Evolutionary conservation across 2,329 filamentous ascomycete genomes (phyloP).

Genomic region (Clarireedia hainanense): DNA sequence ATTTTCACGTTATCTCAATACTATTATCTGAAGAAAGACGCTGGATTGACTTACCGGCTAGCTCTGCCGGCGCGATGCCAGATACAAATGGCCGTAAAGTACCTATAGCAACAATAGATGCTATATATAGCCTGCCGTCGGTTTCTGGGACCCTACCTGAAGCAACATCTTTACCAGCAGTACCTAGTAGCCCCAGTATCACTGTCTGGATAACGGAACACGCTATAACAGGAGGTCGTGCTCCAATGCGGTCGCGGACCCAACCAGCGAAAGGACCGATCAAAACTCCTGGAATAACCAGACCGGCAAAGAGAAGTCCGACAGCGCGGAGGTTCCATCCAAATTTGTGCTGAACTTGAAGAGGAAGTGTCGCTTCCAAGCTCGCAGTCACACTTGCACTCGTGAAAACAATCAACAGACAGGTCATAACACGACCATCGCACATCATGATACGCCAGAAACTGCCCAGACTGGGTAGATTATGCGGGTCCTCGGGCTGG

Average conservation of each 20-base stretch:
- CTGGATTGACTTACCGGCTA: not conserved
- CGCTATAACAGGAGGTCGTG: not conserved
- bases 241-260: not conserved
- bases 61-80: not conserved
- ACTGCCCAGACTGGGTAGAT: not conserved
- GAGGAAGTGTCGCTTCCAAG: not conserved
- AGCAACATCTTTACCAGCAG: not conserved
- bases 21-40: not conserved
- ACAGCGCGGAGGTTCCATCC: not conserved
- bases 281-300: not conserved
- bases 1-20: not conserved
- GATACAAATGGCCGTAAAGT: not conserved
- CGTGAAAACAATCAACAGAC: not conserved
- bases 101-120: not conserved
- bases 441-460: not conserved
- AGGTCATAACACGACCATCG: not conserved
- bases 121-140: not conserved
- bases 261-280: not conserved
- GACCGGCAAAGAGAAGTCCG: not conserved
- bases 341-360: not conserved
- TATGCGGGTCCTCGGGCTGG: not conserved
- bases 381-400: not conserved
- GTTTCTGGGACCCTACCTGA: not conserved
- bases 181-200: not conserved
- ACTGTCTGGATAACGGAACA: not conserved